These are phyloP conservation scores for Scedosporium minutisporum DNA, from an alignment of 2,329 filamentous ascomycete genomes.

Conservation along the genomic window DNA sequence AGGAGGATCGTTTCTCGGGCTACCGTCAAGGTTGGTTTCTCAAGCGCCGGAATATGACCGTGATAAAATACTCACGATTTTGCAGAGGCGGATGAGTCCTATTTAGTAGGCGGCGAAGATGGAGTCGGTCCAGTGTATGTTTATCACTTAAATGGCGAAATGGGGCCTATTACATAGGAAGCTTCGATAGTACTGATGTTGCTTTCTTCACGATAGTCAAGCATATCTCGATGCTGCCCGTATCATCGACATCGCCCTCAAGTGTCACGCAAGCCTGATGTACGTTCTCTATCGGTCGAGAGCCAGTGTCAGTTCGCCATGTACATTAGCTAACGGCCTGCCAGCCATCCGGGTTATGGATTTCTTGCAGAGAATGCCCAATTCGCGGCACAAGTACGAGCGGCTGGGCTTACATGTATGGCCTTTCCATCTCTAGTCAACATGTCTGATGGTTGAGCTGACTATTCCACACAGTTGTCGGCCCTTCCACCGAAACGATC, in stretches of 20 bases:
- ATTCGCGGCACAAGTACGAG: constrained; percentile 91
- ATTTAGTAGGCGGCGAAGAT: constrained; percentile 93
- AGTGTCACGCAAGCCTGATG: constrained; percentile 96
- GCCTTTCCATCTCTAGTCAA: background rate
- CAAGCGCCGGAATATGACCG: too few relatives aligned
- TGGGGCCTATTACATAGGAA: too few relatives aligned
- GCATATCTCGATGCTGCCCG: constrained; percentile 90
- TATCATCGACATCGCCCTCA: constrained; percentile 94
- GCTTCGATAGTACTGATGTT: too few relatives aligned
- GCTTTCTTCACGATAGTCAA: too few relatives aligned
- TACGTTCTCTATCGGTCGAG: constrained; percentile 19
- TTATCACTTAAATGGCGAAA: too few relatives aligned
- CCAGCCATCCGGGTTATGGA: constrained; percentile 58
- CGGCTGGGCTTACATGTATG: constrained; percentile 74
- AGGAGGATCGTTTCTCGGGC: too few relatives aligned
- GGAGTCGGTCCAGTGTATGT: constrained; percentile 91
- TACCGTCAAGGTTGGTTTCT: too few relatives aligned
- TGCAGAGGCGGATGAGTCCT: constrained; percentile 90
- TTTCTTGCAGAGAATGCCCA: constrained; percentile 96
- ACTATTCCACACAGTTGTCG: constrained; percentile 58
- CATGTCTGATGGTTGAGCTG: background rate
- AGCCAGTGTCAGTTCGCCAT: too few relatives aligned
- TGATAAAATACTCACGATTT: too few relatives aligned
- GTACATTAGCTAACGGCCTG: background rate
- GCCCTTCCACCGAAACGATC: constrained; percentile 84